Evolutionary conservation across 2,329 filamentous ascomycete genomes (phyloP).

Genomic region (Lithohypha guttulata): DNA sequence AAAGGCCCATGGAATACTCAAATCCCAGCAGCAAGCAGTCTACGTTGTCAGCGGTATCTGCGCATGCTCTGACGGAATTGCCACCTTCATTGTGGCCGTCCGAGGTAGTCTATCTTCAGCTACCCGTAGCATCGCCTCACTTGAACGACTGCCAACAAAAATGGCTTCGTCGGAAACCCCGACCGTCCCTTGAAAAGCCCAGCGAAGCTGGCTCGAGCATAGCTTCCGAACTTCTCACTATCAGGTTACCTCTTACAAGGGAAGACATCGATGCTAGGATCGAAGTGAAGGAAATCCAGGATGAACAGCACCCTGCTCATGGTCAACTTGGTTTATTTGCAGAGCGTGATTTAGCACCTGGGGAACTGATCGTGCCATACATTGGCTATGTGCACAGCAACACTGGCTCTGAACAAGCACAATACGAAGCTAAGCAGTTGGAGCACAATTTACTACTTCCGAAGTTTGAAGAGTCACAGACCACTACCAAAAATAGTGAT

Average conservation of each 20-base stretch:
- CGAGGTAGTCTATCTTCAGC: background rate
- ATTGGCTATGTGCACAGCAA: slow-evolving; percentile 39
- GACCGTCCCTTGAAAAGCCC: too few species aligned
- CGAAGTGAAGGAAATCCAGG: slow-evolving; percentile 32
- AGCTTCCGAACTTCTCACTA: too few species aligned
- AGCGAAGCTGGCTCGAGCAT: too few species aligned
- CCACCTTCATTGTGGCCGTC: slow-evolving; percentile 1
- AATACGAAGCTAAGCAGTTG: background rate
- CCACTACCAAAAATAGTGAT: background rate
- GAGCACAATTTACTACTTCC: background rate
- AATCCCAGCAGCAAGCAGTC: too few species aligned
- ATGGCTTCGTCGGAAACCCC: background rate
- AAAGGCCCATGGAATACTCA: too few species aligned
- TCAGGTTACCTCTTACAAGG: background rate
- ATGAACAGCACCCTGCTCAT: slow-evolving; percentile 36
- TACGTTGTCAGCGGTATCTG: too few species aligned
- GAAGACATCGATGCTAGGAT: slow-evolving; percentile 20
- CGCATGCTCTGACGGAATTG: background rate
- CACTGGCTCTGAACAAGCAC: slow-evolving; percentile 21
- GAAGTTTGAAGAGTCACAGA: background rate
- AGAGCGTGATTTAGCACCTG: slow-evolving; percentile 33
- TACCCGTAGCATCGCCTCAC: background rate
- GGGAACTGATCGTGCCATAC: slow-evolving; percentile 40
- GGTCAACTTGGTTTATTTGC: slow-evolving; percentile 41
- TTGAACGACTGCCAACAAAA: slow-evolving; percentile 9